A percentile compares a stretch with the other conserved stretches of the same genome.
Conservation (phyloP, 1,284 basidiomycete species). For the Cutaneotrichosporon daszewskae region DNA sequence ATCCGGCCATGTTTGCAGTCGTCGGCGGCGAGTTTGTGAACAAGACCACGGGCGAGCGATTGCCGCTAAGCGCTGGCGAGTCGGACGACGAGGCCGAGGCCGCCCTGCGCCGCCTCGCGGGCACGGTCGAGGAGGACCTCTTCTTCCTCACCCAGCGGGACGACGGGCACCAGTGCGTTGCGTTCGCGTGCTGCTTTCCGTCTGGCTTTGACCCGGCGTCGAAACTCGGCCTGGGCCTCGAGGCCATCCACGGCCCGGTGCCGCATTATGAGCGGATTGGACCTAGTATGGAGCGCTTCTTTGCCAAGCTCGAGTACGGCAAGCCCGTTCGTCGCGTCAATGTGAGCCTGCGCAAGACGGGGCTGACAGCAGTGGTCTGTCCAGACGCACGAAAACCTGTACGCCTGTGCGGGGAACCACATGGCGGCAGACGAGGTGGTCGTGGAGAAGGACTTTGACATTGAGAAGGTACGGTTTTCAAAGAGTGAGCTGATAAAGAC, state of each 20-base stretch:
- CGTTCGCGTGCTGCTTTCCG: conserved; percentile 15
- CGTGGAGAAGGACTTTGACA: background rate
- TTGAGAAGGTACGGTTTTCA: background rate
- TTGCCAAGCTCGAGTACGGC: conserved; percentile 8
- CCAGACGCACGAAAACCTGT: conserved; percentile 10
- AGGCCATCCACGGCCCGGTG: conserved; percentile 11
- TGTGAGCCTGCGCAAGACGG: background rate
- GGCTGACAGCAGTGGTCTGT: conserved; percentile 11
- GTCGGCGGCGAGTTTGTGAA: conserved; percentile 1
- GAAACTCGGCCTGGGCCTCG: conserved; percentile 11
- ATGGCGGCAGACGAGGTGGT: conserved; percentile 3
- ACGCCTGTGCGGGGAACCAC: conserved; percentile 10
- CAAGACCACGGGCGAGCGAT: conserved; percentile 1
- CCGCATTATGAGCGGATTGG: conserved; percentile 13
- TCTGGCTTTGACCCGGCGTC: conserved; percentile 11
- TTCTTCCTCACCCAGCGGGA: conserved; percentile 8
- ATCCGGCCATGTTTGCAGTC: conserved; percentile 9
- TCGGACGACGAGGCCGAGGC: background rate
- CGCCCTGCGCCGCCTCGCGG: conserved; percentile 4
- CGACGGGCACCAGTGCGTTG: conserved; percentile 10
- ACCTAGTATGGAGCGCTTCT: conserved; percentile 17
- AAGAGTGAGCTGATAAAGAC: conserved; percentile 1
- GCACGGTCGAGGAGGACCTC: conserved; percentile 16
- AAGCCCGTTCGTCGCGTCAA: conserved; percentile 11
- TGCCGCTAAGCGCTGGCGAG: background rate